Percentiles rank a stretch among this genome's conserved stretches.
These are phyloP conservation scores for Parascedosporium putredinis DNA, from an alignment of 2,329 filamentous ascomycete species.

Conservation along the genomic window DNA sequence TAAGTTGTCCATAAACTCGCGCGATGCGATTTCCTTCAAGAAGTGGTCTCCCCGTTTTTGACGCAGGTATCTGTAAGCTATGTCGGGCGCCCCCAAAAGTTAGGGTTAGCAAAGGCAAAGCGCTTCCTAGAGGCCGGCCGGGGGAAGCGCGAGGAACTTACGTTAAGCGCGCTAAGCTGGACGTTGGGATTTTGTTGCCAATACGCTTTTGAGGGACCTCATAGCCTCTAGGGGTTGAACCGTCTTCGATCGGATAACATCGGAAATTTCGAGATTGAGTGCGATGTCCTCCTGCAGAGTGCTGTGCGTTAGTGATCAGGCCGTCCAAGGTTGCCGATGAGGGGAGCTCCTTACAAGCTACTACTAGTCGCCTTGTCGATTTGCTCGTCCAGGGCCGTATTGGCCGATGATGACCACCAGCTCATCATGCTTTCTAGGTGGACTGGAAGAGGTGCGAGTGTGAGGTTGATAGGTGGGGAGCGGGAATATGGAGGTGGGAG, in stretches of 20 bases:
- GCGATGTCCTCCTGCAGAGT: conserved; percentile 97
- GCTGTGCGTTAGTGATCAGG: conserved; percentile 1
- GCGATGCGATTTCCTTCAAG: conserved; percentile 85
- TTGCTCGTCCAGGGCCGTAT: conserved; percentile 90
- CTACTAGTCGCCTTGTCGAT: conserved; percentile 90
- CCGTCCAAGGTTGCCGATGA: conserved; percentile 12
- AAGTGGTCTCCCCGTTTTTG: conserved; percentile 98
- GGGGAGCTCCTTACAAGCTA: conserved; percentile 59
- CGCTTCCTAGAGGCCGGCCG: not conserved
- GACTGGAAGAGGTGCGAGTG: not conserved
- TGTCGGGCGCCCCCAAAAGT: conserved; percentile 10
- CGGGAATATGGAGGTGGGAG: not conserved
- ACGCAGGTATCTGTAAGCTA: conserved; percentile 96
- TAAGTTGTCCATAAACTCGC: conserved; percentile 97
- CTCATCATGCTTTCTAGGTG: conserved; percentile 57
- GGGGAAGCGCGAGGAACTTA: conserved; percentile 26
- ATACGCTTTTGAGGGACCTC: conserved; percentile 91
- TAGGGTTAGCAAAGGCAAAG: not conserved
- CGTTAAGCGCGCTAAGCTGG: conserved; percentile 87
- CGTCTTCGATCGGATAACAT: conserved; percentile 93
- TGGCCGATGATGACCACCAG: conserved; percentile 89
- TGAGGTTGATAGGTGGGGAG: not conserved
- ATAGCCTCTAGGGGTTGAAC: conserved; percentile 97
- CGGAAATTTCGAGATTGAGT: conserved; percentile 94
- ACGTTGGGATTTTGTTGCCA: conserved; percentile 97